phyloP scores from a whole-genome alignment of 2,329 filamentous ascomycete genomes.

The Coleophoma crateriformis region DNA sequence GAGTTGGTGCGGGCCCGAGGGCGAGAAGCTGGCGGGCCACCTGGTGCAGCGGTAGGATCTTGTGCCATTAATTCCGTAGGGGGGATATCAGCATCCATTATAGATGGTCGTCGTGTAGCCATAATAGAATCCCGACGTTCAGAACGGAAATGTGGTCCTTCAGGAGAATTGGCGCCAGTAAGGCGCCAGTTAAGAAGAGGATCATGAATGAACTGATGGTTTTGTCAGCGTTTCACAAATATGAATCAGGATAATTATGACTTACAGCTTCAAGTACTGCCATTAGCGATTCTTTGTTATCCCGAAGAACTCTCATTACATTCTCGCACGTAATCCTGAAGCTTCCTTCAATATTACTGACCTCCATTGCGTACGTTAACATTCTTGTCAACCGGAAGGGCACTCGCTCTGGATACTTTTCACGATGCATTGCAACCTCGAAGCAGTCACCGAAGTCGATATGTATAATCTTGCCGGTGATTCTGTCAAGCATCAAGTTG shows the following conservation, averaged over 20 bases:
- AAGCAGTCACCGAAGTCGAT: slow-evolving; percentile 99
- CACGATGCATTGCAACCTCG: slow-evolving; percentile 98
- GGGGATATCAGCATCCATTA: slow-evolving; percentile 58
- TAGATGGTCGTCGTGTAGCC: slow-evolving; percentile 56
- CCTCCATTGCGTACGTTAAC: slow-evolving; percentile 99
- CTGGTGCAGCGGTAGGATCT: slow-evolving; percentile 26
- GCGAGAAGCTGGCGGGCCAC: slow-evolving; percentile 42
- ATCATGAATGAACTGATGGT: slow-evolving; percentile 86
- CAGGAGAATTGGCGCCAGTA: slow-evolving; percentile 53
- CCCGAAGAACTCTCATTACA: slow-evolving; percentile 92
- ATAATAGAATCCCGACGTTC: slow-evolving; percentile 50
- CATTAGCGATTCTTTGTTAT: slow-evolving; percentile 98
- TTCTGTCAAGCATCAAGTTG: slow-evolving; percentile 93
- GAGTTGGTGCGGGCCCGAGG: slow-evolving; percentile 56
- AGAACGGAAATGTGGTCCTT: slow-evolving; percentile 61
- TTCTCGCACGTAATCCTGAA: slow-evolving; percentile 98
- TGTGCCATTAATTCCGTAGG: slow-evolving; percentile 52
- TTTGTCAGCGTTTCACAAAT: slow-evolving; percentile 12
- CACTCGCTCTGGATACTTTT: slow-evolving; percentile 96
- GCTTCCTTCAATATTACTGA: slow-evolving; percentile 98
- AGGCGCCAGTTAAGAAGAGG: slow-evolving; percentile 98
- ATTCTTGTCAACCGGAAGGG: slow-evolving; percentile 97
- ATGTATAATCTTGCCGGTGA: slow-evolving; percentile 95
- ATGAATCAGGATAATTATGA: slow-evolving; percentile 21
- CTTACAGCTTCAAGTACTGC: slow-evolving; percentile 94